Evolutionary conservation across 2,329 filamentous ascomycete genomes (phyloP), one percentile per base, ranked within the genome.

Genomic region (Didymella pinodella): DNA sequence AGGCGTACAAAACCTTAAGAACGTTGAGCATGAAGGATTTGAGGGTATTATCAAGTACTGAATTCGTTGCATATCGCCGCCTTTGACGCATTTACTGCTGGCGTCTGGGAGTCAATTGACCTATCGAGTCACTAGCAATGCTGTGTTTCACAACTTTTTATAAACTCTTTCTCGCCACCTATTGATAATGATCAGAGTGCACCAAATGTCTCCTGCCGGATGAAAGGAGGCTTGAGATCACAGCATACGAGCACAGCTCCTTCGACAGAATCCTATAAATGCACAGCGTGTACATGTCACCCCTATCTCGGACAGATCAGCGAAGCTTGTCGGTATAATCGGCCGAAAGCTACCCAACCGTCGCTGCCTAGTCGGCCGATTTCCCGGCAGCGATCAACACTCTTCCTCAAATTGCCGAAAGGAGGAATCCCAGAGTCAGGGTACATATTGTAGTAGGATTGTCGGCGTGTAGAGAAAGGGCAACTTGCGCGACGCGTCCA

Each of bases 311-410:
- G 53, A 16, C 53, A 38, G 31, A 50, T 32, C 31, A 29, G 46
- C 45, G 31, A 45, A 44, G n/a, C 29, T 20, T 38, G 18, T 49
- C 46, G 56, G 56, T 28, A 22, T 14, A 44, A 45, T 58, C 55
- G 45, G 55, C 55, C 55, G 55, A 58, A 54, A 44, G 14, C 43
- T 4, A 12, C 16, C 32, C 47, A 48, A 26, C 48, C 11, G 16
- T 20, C 46, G 44, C 40, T 46, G 20, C 41, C 22, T 48, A 50
- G 46, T 59, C 56, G 56, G 56, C 56, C 50, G 56, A 59, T 59
- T 59, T 59, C 46, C 56, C 56, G 56, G 56, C 56, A 41, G 56
- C 41, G 2, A 47, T 59, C 56, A 26, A 59, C 51, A 22, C 50
- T 7, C 0, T 47, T 20, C 36, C 43, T 14, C 46, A n/a, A 26